Percentiles rank a stretch among this genome's conserved stretches.
phyloP scores from a whole-genome alignment of 164 flowering plant species.

The Nymphaea thermarum region DNA sequence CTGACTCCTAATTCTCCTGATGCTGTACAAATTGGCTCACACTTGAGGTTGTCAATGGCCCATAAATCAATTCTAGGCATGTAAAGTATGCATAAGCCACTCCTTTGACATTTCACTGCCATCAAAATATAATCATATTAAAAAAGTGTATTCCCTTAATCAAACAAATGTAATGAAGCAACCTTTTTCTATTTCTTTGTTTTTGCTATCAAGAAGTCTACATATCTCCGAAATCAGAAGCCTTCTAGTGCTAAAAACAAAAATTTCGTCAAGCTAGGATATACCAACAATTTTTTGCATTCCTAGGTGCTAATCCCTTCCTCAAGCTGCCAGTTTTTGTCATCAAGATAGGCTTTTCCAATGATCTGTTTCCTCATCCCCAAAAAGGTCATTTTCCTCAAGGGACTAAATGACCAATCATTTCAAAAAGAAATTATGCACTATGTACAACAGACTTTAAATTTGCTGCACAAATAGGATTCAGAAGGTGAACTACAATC shows the following conservation, averaged over 20 bases:
- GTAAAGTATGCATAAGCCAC: constrained; percentile 44
- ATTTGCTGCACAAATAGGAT: no score
- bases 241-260: not conserved
- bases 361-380: no score
- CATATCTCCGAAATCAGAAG: not conserved
- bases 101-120: constrained; percentile 68
- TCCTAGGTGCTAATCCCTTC: no score
- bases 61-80: constrained; percentile 94
- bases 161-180: not conserved
- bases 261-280: no score
- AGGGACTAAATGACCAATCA: no score
- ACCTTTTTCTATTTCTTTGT: not conserved
- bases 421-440: no score
- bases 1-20: constrained; percentile 8
- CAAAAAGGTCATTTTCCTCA: no score
- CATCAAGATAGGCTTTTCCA: no score
- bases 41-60: constrained; percentile 42
- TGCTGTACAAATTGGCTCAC: constrained; percentile 10
- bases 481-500: no score
- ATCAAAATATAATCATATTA: not conserved
- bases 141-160: not conserved
- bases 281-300: no score
- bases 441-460: no score
- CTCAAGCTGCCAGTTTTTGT: no score
- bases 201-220: not conserved